Evolutionary conservation across 768 basidiomycete genomes (phyloP).

Genomic region (Mycena latifolia): DNA sequence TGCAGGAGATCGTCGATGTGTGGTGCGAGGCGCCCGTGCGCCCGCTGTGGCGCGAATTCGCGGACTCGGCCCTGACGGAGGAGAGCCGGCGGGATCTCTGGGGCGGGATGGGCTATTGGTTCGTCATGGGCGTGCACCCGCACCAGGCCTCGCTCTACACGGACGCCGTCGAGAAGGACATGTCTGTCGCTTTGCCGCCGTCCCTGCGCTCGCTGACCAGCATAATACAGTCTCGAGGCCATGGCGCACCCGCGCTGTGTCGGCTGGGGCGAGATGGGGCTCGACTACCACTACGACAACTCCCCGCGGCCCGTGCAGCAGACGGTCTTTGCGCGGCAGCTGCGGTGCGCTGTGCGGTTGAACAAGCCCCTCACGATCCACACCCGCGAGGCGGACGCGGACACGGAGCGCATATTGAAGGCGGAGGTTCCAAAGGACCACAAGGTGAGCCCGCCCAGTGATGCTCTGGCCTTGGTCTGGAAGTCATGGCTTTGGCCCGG

Average conservation of each 20-base stretch:
- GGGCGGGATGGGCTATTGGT: conserved; percentile 84
- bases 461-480: no score
- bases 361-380: conserved; percentile 89
- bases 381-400: conserved; percentile 87
- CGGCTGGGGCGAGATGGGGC: conserved; percentile 90
- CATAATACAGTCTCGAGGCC: conserved; percentile 67
- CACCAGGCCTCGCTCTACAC: conserved; percentile 81
- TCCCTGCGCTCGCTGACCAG: background rate
- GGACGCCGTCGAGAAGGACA: conserved; percentile 74
- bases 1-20: conserved; percentile 83
- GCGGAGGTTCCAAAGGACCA: conserved; percentile 80
- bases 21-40: conserved; percentile 89
- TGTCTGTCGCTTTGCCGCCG: conserved; percentile 56
- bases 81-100: conserved; percentile 65
- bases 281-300: conserved; percentile 88
- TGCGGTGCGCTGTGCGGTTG: conserved; percentile 73
- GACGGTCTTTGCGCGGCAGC: conserved; percentile 74
- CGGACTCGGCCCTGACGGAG: conserved; percentile 72
- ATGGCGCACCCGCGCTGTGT: conserved; percentile 87
- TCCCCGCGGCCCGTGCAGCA: conserved; percentile 80
- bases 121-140: conserved; percentile 75
- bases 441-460: conserved; percentile 56
- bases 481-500: no score
- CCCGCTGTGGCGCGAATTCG: conserved; percentile 74
- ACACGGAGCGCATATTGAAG: conserved; percentile 84